Evolutionary conservation across 331 rosid species (phyloP).

Genomic region (Spiraea crenata): DNA sequence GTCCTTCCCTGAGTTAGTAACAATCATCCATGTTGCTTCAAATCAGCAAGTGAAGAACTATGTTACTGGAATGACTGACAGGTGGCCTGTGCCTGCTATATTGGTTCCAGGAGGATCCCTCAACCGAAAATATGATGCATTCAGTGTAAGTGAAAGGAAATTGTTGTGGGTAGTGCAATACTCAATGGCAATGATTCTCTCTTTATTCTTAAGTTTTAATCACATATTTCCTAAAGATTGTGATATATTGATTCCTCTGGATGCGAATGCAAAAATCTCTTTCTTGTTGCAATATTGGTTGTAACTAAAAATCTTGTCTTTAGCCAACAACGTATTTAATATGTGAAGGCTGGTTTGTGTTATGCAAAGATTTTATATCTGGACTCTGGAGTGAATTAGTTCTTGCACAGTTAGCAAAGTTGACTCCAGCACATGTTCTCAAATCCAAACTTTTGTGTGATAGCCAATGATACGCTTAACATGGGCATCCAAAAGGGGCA

Average conservation of each 20-base stretch:
- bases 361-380: not conserved
- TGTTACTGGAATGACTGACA: constrained; percentile 39
- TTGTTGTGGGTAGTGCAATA: not conserved
- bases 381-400: not conserved
- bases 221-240: not conserved
- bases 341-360: not conserved
- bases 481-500: not conserved
- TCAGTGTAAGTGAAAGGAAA: constrained; percentile 52
- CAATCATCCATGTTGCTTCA: constrained; percentile 72
- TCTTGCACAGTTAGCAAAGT: not conserved
- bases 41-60: constrained; percentile 61
- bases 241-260: not conserved
- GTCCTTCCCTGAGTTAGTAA: constrained; percentile 46
- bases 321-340: not conserved
- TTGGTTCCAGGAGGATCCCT: constrained; percentile 68
- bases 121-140: constrained; percentile 70
- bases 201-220: not conserved
- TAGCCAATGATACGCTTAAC: not conserved
- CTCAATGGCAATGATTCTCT: not conserved
- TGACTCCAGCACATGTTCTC: not conserved
- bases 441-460: not conserved
- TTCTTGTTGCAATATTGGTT: not conserved
- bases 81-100: constrained; percentile 73
- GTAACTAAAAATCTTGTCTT: not conserved
- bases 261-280: not conserved